These are phyloP conservation scores for Amanita inopinata DNA, from an alignment of 768 basidiomycete species.

Conservation along the genomic window DNA sequence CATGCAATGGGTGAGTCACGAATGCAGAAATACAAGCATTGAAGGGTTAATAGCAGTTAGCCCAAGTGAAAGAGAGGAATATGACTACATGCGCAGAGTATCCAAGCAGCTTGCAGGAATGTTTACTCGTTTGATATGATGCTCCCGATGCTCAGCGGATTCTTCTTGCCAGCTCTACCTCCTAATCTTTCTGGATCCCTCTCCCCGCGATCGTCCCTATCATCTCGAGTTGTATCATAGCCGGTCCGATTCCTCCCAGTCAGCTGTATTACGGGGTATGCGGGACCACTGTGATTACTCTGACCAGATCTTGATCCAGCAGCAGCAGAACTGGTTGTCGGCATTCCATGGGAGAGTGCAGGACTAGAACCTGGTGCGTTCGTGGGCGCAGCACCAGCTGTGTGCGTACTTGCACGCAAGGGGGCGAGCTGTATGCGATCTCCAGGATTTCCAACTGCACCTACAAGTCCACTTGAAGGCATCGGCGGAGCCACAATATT, in stretches of 20 bases:
- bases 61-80: not conserved
- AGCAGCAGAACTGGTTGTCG: not conserved
- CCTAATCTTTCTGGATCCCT: conserved; percentile 12
- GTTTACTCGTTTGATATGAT: conserved; percentile 47
- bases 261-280: conserved; percentile 25
- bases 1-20: not conserved
- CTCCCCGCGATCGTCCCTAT: conserved; percentile 15
- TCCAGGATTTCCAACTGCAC: conserved; percentile 14
- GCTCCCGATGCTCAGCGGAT: conserved; percentile 59
- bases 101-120: not conserved
- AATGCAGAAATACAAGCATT: not conserved
- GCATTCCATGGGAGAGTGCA: conserved; percentile 1
- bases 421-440: conserved; percentile 52
- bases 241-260: conserved; percentile 23
- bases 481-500: conserved; percentile 12
- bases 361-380: not conserved
- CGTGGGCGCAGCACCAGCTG: not conserved
- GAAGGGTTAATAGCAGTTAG: not conserved
- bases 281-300: conserved; percentile 10
- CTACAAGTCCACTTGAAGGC: conserved; percentile 13
- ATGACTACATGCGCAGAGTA: not conserved
- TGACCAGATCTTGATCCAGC: not conserved
- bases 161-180: conserved; percentile 40
- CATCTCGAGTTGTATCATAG: conserved; percentile 15
- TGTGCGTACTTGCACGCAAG: conserved; percentile 17